These are phyloP conservation scores for Aspergillus novoparasiticus DNA, from an alignment of 2,329 filamentous ascomycete species.

Conservation along the genomic window DNA sequence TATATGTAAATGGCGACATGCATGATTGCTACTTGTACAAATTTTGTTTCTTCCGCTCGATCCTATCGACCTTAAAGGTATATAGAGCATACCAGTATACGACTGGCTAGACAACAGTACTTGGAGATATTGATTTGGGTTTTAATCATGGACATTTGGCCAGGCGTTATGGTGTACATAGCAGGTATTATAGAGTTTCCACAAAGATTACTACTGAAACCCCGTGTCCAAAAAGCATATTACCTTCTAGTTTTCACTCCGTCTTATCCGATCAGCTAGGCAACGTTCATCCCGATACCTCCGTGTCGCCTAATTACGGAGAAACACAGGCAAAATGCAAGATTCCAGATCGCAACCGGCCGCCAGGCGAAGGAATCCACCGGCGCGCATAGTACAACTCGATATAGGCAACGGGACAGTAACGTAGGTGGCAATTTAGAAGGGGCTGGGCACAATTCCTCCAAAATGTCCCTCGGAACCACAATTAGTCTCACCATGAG, in stretches of 20 bases:
- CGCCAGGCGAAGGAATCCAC: not conserved
- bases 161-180: conserved; percentile 1
- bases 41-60: not conserved
- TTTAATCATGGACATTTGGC: not conserved
- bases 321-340: not conserved
- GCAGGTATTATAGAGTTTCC: not conserved
- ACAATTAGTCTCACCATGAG: not conserved
- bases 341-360: not conserved
- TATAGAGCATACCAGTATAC: not conserved
- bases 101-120: not conserved
- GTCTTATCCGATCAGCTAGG: not conserved
- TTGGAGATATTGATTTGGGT: not conserved
- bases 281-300: not conserved
- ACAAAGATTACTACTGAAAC: not conserved
- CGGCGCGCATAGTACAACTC: not conserved
- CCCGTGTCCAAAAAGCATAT: not conserved
- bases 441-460: not conserved
- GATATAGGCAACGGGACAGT: not conserved
- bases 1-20: not conserved
- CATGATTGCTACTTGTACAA: not conserved
- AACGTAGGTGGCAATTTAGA: not conserved
- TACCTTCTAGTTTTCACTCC: not conserved
- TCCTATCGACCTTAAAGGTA: not conserved
- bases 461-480: not conserved
- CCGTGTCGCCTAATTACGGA: not conserved